Base-by-base conservation (phyloP, 306 rosid genomes). In the Dryas octopetala region DNA sequence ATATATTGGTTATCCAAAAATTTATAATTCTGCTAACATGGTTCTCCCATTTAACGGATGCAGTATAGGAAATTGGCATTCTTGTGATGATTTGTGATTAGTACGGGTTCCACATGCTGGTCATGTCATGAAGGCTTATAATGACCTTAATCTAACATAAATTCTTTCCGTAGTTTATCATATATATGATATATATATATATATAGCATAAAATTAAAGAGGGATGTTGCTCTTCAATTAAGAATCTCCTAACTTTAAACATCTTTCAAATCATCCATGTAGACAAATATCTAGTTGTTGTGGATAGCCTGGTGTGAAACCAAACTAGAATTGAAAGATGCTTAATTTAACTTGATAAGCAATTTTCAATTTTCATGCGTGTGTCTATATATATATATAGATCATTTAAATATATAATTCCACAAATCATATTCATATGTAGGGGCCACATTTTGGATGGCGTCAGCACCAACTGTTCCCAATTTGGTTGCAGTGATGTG, bases 401-500 rank as follows among this genome's bases (percentile, higher is more conserved):
- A 59, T 12, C 62, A 55, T 12, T 55, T 55, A 12, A 60, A 41
- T 54, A 15, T 54, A 4, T 13, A n/a, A n/a, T 58, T 19, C 46
- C 23, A 40, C 54, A 72, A 9, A 43, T 55, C 65, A 17, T 38
- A 60, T 12, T 55, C 65, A 17, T 38, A 60, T 12, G 32, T 11
- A 52, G 57, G 84, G 85, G 83, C 57, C 87, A 52, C 81, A 50
- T 63, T 76, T 50, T 79, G 76, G 64, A 68, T 75, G 85, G 71
- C 84, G 85, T 79, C 79, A 62, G 59, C 89, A 74, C 69, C 70
- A 78, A 45, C 67, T 83, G 83, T 73, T 74, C 74, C 85, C 76
- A 76, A 68, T 66, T 8, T 49, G 77, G 78, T 68, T 79, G 79
- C 78, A 79, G 17, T 67, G 68, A 66, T 74, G 84, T 69, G 67